Base-by-base conservation (phyloP, 2,329 filamentous ascomycete species). In the Trichophaea hybrida region DNA sequence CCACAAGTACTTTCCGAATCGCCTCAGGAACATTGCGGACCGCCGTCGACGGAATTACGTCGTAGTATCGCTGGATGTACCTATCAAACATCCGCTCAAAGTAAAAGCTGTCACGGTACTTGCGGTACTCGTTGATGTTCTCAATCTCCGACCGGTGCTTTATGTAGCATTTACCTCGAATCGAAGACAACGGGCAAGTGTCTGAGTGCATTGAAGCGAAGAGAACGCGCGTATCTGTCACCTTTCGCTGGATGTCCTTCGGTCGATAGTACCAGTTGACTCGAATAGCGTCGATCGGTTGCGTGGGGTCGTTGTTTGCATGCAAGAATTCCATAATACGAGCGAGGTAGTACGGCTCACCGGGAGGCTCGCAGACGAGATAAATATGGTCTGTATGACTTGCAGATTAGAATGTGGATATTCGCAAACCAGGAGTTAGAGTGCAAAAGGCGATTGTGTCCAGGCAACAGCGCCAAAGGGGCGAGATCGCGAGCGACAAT, bases 201-300 rank as follows among this genome's bases (percentile, higher is more conserved):
- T 98, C 93, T 32, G 93, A 97, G 73, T 98, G 93, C 93, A 98
- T 98, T 34, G 93, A 95, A 64, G 89, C 91, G 74, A 91, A 96
- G 56, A 98, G 82, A 69, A 91, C 78, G 63, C 93, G 86, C 61
- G 87, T 91, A 76, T 98, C 93, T 71, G 86, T 85, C 67, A 87
- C 85, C 74, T 90, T 93, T 68, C 90, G 87, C 67, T 88, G 87
- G 70, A 97, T 94, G 74, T 98, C 93, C 73, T 93, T 89, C 59
- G 93, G 91, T 44, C 93, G 83, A 73, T 97, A 97, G 74, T 91
- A 96, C 93, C 93, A 98, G 75, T 98, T 98, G 70, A 97, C 86
- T 67, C 90, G 85, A 69, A 98, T 74, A 46, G 88, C 83, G 70
- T 96, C 91, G 65, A 98, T 83, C 0, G 86, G 84, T 61, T 82